Conservation (phyloP, 2,329 filamentous ascomycete genomes). For the Aspergillus awamori region DNA sequence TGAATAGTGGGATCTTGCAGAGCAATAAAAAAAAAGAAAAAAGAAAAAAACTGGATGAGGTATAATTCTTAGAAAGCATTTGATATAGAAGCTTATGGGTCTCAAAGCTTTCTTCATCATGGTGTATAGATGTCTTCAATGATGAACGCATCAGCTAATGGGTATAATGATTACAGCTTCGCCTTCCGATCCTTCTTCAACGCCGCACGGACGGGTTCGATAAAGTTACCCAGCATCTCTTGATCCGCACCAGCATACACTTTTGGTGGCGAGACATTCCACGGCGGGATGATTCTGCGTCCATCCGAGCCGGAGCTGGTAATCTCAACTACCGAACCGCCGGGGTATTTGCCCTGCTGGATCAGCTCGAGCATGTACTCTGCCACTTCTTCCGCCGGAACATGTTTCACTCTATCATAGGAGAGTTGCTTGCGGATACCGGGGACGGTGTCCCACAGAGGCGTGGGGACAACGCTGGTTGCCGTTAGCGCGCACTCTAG, state of each 20-base stretch:
- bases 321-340: constrained; percentile 3
- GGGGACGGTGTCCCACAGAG: not conserved
- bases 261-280: not conserved
- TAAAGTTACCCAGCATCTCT: not conserved
- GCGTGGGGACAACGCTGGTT: not conserved
- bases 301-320: not conserved
- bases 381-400: not conserved
- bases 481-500: not conserved
- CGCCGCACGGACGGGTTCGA: not conserved
- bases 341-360: not conserved
- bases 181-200: not conserved
- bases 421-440: not conserved
- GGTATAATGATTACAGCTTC: not conserved
- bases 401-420: not conserved
- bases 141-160: not conserved
- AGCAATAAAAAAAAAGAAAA: too few relatives aligned
- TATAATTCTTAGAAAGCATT: too few relatives aligned
- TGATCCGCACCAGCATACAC: not conserved
- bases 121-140: not conserved
- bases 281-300: not conserved
- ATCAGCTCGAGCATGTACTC: constrained; percentile 1
- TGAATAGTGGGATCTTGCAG: too few relatives aligned
- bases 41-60: too few relatives aligned
- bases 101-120: too few relatives aligned
- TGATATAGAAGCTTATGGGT: too few relatives aligned